These are phyloP conservation scores for Colletotrichum magnum DNA, from an alignment of 2,329 filamentous ascomycete species.

Conservation along the genomic window DNA sequence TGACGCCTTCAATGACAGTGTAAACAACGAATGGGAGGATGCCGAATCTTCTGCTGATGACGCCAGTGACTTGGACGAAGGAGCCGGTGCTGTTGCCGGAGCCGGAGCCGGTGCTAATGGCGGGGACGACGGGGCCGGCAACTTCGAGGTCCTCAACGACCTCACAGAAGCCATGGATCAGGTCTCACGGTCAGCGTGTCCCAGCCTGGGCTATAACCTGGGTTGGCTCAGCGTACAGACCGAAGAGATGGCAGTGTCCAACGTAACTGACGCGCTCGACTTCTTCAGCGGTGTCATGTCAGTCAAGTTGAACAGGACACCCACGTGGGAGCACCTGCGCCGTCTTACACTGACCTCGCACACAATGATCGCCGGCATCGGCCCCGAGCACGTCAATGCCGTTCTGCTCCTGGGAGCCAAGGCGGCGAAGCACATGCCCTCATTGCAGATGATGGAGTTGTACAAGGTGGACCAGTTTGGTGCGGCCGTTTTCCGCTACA, in stretches of 20 bases:
- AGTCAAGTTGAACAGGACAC: constrained; percentile 19
- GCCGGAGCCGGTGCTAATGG: constrained; percentile 1
- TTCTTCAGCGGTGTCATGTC: constrained; percentile 44
- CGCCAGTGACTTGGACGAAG: neutral
- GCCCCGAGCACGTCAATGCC: constrained; percentile 42
- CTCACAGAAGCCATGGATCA: constrained; percentile 12
- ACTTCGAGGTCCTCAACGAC: neutral
- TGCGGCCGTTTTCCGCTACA: constrained; percentile 47
- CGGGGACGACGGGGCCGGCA: neutral
- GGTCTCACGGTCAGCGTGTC: constrained; percentile 33
- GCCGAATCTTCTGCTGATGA: constrained; percentile 27
- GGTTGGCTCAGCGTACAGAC: constrained; percentile 37
- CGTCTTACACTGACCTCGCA: constrained; percentile 45
- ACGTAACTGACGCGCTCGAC: constrained; percentile 39
- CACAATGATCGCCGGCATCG: constrained; percentile 40
- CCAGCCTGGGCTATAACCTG: constrained; percentile 39
- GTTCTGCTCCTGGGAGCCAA: constrained; percentile 43
- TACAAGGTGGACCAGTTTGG: constrained; percentile 45
- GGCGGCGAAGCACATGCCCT: constrained; percentile 47
- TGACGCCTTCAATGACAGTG: constrained; percentile 34
- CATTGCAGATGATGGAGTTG: constrained; percentile 45
- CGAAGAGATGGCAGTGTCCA: constrained; percentile 42
- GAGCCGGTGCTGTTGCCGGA: constrained; percentile 3
- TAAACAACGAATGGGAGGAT: constrained; percentile 35
- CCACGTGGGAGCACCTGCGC: constrained; percentile 44